Percentiles rank a stretch among this genome's conserved stretches.
These are phyloP conservation scores for Carex parvula DNA, from an alignment of 176 grass and related monocot genomes.

Conservation along the genomic window DNA sequence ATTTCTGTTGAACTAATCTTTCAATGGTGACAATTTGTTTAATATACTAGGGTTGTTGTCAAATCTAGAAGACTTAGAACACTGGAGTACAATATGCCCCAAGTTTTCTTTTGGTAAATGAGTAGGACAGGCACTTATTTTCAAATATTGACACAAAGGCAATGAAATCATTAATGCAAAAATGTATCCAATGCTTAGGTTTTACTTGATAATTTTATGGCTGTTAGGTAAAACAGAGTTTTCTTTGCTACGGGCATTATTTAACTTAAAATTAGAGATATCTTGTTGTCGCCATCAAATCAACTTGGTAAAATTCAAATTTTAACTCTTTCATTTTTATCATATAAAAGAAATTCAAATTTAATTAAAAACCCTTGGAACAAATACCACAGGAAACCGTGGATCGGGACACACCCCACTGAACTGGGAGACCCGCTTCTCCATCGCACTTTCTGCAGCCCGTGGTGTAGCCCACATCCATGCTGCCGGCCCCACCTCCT, in stretches of 20 bases:
- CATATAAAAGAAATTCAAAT: background rate
- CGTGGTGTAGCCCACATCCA: constrained; percentile 73
- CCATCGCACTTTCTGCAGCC: constrained; percentile 65
- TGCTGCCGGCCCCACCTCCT: constrained; percentile 50
- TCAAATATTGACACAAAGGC: background rate
- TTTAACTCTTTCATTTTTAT: background rate
- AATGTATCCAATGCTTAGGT: constrained; percentile 5
- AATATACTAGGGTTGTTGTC: background rate
- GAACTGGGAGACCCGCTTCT: constrained; percentile 77
- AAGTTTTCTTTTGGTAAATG: background rate
- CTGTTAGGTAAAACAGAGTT: constrained; percentile 7
- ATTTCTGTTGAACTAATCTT: background rate
- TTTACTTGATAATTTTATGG: constrained; percentile 5
- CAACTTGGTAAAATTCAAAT: background rate
- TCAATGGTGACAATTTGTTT: background rate
- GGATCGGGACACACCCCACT: constrained; percentile 75
- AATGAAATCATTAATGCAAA: background rate
- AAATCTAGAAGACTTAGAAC: background rate
- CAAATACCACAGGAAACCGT: constrained; percentile 60
- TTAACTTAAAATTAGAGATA: background rate
- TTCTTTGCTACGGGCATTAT: background rate
- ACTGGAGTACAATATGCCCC: background rate
- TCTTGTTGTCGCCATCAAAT: background rate
- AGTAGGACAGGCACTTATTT: constrained; percentile 10
- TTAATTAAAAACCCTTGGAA: background rate